Conservation (phyloP, 768 basidiomycete genomes). For the Collybia sp. region DNA sequence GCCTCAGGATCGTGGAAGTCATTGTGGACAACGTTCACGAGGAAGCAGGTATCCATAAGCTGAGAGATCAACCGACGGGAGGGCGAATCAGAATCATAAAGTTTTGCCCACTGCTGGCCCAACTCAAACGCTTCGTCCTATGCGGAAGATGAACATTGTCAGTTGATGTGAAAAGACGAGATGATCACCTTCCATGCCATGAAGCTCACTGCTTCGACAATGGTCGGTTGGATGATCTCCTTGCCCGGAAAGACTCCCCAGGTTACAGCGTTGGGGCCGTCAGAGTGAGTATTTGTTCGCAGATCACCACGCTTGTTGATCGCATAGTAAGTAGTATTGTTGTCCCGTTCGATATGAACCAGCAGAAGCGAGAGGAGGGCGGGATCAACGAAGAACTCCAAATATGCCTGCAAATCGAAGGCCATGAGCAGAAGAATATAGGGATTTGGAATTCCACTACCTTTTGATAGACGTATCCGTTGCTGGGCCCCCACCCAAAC, state of each 20-base stretch:
- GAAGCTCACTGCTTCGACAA: slow-evolving; percentile 95
- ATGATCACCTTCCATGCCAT: slow-evolving; percentile 90
- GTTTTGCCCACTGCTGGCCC: slow-evolving; percentile 84
- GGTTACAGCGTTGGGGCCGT: slow-evolving; percentile 97
- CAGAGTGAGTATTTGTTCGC: slow-evolving; percentile 89
- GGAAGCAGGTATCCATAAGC: slow-evolving; percentile 76
- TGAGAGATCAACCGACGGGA: slow-evolving; percentile 72
- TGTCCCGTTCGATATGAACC: slow-evolving; percentile 79
- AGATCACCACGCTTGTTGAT: slow-evolving; percentile 96
- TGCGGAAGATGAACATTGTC: slow-evolving; percentile 1
- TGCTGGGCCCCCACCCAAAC: slow-evolving; percentile 91
- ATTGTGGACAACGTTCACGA: slow-evolving; percentile 96
- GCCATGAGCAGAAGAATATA: slow-evolving; percentile 3
- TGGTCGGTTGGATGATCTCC: slow-evolving; percentile 93
- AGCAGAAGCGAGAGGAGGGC: slow-evolving; percentile 68
- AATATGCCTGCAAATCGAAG: slow-evolving; percentile 63
- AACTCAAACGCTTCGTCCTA: slow-evolving; percentile 95
- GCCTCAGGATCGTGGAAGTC: slow-evolving; percentile 83
- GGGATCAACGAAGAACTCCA: slow-evolving; percentile 91
- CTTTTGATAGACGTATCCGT: slow-evolving; percentile 96
- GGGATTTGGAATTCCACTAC: slow-evolving; percentile 25
- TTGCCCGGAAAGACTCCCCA: slow-evolving; percentile 99
- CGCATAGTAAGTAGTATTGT: slow-evolving; percentile 92
- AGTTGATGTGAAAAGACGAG: background rate
- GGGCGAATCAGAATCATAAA: slow-evolving; percentile 76